Base-by-base conservation (phyloP, 176 grass and related monocot species). In the Rhipidocladum racemiflorum region DNA sequence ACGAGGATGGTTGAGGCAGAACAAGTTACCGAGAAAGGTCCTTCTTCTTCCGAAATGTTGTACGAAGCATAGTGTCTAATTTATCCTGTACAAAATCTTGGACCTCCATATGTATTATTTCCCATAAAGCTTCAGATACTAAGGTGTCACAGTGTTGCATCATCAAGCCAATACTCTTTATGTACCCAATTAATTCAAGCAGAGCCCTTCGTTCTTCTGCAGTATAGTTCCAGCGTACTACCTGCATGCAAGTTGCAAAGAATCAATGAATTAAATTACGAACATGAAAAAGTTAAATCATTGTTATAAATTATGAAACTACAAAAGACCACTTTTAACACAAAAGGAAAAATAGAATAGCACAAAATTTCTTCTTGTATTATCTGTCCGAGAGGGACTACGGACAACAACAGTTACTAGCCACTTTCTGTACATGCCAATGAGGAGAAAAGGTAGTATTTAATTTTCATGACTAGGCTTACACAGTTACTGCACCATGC, bases 61-160 rank as follows among this genome's bases (percentile, higher is more conserved):
- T 94, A 72, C 88, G 95, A 61, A 94, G 82, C 95, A 97, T 97
- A 9, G 81, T 94, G 50, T 97, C 92, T 55, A 97, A 84, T 84
- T 94, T 97, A 93, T 93, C 92, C 70, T 97, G 95, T 76, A 94
- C 92, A 94, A 97, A 97, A 89, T 97, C 92, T 85, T 97, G 95
- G 63, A 97, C 95, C 84, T 97, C 95, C 85, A 90, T 93, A 88
- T 97, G 95, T 73, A 97, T 97, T 75, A 92, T 97, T 89, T 97
- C 95, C 95, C 92, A 97, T 57, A 97, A 92, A 86, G 95, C 95
- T 89, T 97, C 95, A 79, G 90, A 91, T 34, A 97, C 88, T 89
- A 97, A 86, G 43, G 90, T 95, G 81, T 98, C 95, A 88, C 88
- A 95, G 45, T 81, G 87, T 80, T 98, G 92, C 92, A 98, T 93